A percentile compares a stretch with the other conserved stretches of the same genome.
Conservation (phyloP, 2,329 filamentous ascomycete genomes). For the Chaetomium strumarium region DNA sequence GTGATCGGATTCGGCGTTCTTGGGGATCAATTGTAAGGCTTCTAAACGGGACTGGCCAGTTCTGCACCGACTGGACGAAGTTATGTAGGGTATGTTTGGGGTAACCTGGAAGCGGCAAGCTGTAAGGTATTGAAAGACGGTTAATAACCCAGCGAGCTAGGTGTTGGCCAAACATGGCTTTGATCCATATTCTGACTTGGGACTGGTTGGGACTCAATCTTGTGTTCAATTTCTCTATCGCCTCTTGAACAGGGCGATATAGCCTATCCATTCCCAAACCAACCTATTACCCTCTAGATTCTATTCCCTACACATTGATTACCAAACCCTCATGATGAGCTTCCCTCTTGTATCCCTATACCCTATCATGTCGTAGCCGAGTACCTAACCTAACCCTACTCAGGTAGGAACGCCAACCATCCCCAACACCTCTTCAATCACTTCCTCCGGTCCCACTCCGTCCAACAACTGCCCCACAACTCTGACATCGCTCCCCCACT, state of each 20-base stretch:
- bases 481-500: slow-evolving; percentile 78
- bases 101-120: neutral
- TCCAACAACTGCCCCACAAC: slow-evolving; percentile 64
- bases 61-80: neutral
- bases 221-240: neutral
- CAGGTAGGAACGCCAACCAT: slow-evolving; percentile 51
- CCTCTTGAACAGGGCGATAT: neutral
- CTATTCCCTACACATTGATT: neutral
- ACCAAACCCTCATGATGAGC: neutral
- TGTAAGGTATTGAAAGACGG: neutral
- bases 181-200: neutral
- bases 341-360: neutral
- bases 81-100: neutral
- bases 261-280: neutral
- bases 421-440: slow-evolving; percentile 58
- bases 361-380: neutral
- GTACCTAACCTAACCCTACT: neutral
- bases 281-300: neutral
- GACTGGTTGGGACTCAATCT: neutral
- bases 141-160: neutral
- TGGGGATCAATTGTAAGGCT: neutral
- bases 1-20: slow-evolving; percentile 2
- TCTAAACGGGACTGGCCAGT: neutral
- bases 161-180: neutral
- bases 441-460: slow-evolving; percentile 53